phyloP scores from a whole-genome alignment of 805 yeast genomes.

The Candida dajiaensis region DNA sequence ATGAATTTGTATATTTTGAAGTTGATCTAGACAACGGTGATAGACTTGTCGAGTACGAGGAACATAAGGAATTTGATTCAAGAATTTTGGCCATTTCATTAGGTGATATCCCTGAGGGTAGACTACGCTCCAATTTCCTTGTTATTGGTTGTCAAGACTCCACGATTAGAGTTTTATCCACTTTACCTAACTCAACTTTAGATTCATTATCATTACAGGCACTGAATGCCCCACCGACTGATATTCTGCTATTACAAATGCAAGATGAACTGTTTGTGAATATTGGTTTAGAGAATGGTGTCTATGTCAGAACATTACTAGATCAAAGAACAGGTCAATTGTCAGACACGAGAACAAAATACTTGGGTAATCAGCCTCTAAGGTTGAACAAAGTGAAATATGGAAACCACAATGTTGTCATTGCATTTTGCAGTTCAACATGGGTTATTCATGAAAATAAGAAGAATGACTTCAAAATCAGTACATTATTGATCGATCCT shows the following conservation, averaged over 20 bases:
- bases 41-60: slow-evolving; percentile 65
- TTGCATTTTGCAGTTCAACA: slow-evolving; percentile 27
- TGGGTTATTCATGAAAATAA: slow-evolving; percentile 28
- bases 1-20: slow-evolving; percentile 80
- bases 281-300: slow-evolving; percentile 80
- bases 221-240: slow-evolving; percentile 44
- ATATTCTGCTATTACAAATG: slow-evolving; percentile 26
- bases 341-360: slow-evolving; percentile 59
- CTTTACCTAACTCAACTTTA: slow-evolving; percentile 52
- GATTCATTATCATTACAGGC: slow-evolving; percentile 62
- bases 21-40: slow-evolving; percentile 46
- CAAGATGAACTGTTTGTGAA: slow-evolving; percentile 40
- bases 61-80: slow-evolving; percentile 46
- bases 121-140: slow-evolving; percentile 48
- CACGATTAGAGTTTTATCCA: slow-evolving; percentile 61
- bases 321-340: slow-evolving; percentile 57
- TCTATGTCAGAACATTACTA: slow-evolving; percentile 58
- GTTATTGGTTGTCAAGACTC: slow-evolving; percentile 69
- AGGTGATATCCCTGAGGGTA: slow-evolving; percentile 44
- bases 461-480: slow-evolving; percentile 18
- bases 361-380: slow-evolving; percentile 67
- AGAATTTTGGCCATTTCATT: slow-evolving; percentile 40
- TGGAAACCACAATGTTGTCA: slow-evolving; percentile 18
- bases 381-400: slow-evolving; percentile 26
- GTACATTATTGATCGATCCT: slow-evolving; percentile 24